Evolutionary conservation across 345 rosid species (phyloP), one percentile per base, ranked within the genome.

Genomic region (Salix purpurea): DNA sequence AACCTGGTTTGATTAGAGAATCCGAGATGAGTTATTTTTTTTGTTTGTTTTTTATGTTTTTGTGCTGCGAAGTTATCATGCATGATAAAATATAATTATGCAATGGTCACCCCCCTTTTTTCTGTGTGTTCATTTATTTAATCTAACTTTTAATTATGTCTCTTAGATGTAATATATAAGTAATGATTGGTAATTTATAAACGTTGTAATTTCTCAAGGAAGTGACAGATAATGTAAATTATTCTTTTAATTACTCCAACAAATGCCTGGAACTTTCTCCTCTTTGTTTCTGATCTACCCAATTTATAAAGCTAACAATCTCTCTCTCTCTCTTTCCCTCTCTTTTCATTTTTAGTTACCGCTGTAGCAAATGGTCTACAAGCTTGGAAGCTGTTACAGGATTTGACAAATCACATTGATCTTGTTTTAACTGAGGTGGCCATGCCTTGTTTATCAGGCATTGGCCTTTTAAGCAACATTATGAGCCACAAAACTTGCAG

Each of bases 311-410:
- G 61, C 70, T 61, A 39, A 74, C 60, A 23, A 40, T 26, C 21
- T 0, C 69, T 44, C 5, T 9, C 37, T 44, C 39, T 28, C 37
- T 30, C 32, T 30, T 0, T 30, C 3, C 34, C 34, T 46, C 13
- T 64, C 15, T 67, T 39, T 50, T 24, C 21, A 2, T 76, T 67
- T 74, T 76, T 81, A 91, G 94, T 89, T 76, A 72, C 67, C 7
- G 85, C 84, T 56, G 90, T 76, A n/a, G 80, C 87, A 76, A 81
- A 88, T 80, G 92, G 89, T 60, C 16, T 88, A 21, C 91, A 91
- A 82, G 94, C 94, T 24, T 90, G 92, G 92, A 86, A 83, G 78
- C 78, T 82, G 56, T 67, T 89, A 74, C 86, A 83, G 79, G 90
- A 89, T 80, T 61, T 83, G 70, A 79, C 85, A 65, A 84, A 82